Base-by-base conservation (phyloP, 1,284 basidiomycete species). In the Prillingera fragicola region DNA sequence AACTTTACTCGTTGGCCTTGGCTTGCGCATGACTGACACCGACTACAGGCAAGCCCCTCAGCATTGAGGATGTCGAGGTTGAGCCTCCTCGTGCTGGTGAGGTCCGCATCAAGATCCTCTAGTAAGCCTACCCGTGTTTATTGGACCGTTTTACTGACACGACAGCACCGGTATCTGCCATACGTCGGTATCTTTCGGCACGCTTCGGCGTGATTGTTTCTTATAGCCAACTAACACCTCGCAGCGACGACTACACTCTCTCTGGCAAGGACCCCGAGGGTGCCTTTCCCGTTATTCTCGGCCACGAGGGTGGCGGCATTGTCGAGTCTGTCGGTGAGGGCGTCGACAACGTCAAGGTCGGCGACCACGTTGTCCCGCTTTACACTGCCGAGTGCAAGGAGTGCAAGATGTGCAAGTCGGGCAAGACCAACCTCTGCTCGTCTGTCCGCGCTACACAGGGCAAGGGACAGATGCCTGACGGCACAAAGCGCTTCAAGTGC, bases 361-460 rank as follows among this genome's bases (percentile, higher is more conserved):
- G 89, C 33, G 88, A 94, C 69, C 90, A 92, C 76, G 92, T 97
- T 58, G 82, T 97, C 54, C 88, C 92, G 23, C 78, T 94, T 40
- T 94, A 92, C 70, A 94, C 87, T 37, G 89, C 89, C 87, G 91
- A 96, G 72, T 96, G 91, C 69, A 80, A 80, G 38, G 83, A 96
- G 74, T 96, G 91, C 77, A 94, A 94, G 72, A 97, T 97, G 77
- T 99, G 94, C 80, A 94, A 85, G 75, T 92, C 87, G 46, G 95
- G 94, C 53, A 98, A 97, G 79, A 98, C 94, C 50, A 98, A 97
- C 73, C 79, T 95, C 33, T 95, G 90, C 65, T 24, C 23, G 45
- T 40, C 63, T 82, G 91, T 96, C 36, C 85, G 92, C 52, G 76
- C 85, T 7, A 96, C 91, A 4, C 92, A 97, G 72, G 94, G 94